Base-by-base conservation (phyloP, 2,329 filamentous ascomycete species). In the Spiromastix sp. region DNA sequence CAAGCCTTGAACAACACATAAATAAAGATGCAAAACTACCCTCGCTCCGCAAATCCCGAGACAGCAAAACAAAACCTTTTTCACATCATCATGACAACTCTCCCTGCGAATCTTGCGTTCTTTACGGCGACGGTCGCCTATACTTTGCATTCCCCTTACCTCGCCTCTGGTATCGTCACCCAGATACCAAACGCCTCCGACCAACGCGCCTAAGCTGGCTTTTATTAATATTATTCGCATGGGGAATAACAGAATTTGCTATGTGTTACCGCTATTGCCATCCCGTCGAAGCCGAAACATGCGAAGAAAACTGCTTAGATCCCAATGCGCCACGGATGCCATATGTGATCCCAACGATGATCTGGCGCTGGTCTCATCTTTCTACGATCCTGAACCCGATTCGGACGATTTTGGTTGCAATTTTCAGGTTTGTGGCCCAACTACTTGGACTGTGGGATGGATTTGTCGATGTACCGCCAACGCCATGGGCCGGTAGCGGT, bases 331-430 rank as follows among this genome's bases (percentile, higher is more conserved):
- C 74, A 0, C 48, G 57, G 15, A 71, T 66, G 33, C 73, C 73
- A 0, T 72, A 66, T 40, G 71, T 74, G 4, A 60, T 74, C 4
- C 68, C 70, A 3, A 75, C 70, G 3, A 60, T 77, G 48, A 38
- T 74, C 3, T 70, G 54, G 53, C 61, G 63, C 16, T 66, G 63
- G 63, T 57, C 58, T 11, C 56, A 58, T 43, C 40, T 63, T 4
- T 57, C 53, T 1, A 35, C 17, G 6, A 21, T 42, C 13, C 27
- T 38, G 31, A 34, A 27, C 4, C 35, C 59, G 0, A 19, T 59
- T 10, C 45, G 54, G 36, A 47, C 56, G 3, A 36, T 62, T 10
- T 10, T 42, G 1, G 34, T 60, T 9, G 55, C 52, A 1, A 36
- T 56, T 22, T 47, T 49, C 39, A 43, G 55, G 11, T 42, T 62